Evolutionary conservation across 257 asterid genomes (phyloP), one percentile per base, ranked within the genome.

Genomic region (Cinchona pubescens): DNA sequence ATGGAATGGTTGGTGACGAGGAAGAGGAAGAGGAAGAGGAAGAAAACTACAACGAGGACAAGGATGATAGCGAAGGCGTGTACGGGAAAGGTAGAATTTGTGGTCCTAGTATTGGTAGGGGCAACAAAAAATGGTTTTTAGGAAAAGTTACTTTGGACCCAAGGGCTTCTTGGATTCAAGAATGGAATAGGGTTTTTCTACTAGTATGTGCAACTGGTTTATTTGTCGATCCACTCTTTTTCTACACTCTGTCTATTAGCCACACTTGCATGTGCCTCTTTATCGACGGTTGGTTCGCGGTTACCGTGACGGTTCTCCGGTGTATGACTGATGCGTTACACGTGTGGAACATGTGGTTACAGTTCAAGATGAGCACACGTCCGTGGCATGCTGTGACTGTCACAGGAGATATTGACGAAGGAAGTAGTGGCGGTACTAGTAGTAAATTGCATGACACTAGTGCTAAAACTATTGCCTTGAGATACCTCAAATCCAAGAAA

Each of bases 281-380:
- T 62, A 83, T 95, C 8, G 99, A 95, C 78, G 98, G 97, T 2
- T 95, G 99, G 98, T 91, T 95, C 79, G 87, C 96, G 38, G 76
- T 86, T 73, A 85, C 93, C 56, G 94, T 95, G 59, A 92, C 98
- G 2, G 92, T 78, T 35, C 91, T 92, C 81, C 93, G 98, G 45
- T 91, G 92, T 96, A 86, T 90, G 92, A 88, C 91, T 9, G 99
- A 95, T 75, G 88, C 96, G 30, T 69, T 91, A 35, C 96, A 95
- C 83, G 75, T 92, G 30, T 90, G 91, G 87, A 92, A 92, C 86
- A 89, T 91, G 87, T 91, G 96, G 94, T 76, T 94, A n/a, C 97
- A 88, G 86, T 85, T 89, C 76, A 88, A 82, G 77, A 78, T 86
- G 81, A 82, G 76, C 78, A 82, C 84, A 29, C 79, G 88, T 48